Percentiles rank a stretch among this genome's conserved stretches.
Evolutionary conservation across 192 early-diverging fungal species (phyloP).

Genomic region (Linnemannia exigua): DNA sequence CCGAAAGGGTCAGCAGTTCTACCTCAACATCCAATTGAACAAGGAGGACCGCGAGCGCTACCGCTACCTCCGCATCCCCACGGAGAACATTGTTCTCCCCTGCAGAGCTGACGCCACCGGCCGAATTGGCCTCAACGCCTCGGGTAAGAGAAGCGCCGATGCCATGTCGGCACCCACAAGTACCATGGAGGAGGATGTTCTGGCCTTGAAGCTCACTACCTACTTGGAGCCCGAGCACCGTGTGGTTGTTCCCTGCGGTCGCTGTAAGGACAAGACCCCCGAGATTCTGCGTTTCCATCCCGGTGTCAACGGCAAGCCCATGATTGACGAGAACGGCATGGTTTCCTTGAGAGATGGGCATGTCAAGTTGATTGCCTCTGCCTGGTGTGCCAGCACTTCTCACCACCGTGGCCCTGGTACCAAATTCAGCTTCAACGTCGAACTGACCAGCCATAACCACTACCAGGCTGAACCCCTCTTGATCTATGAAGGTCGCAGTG

Average conservation of each 20-base stretch:
- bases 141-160: slow-evolving; percentile 46
- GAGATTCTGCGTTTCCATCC: slow-evolving; percentile 54
- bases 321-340: slow-evolving; percentile 59
- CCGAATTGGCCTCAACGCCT: slow-evolving; percentile 41
- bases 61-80: slow-evolving; percentile 45
- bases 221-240: slow-evolving; percentile 53
- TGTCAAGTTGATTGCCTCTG: slow-evolving; percentile 55
- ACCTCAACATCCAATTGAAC: slow-evolving; percentile 48
- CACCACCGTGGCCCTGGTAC: slow-evolving; percentile 57
- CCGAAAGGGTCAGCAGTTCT: slow-evolving; percentile 58
- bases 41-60: slow-evolving; percentile 43
- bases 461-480: slow-evolving; percentile 41
- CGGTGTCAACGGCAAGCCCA: slow-evolving; percentile 56
- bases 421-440: slow-evolving; percentile 53
- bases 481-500: slow-evolving; percentile 43
- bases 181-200: slow-evolving; percentile 48
- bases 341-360: slow-evolving; percentile 44
- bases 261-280: slow-evolving; percentile 55
- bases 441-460: slow-evolving; percentile 30
- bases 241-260: slow-evolving; percentile 52
- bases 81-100: slow-evolving; percentile 55
- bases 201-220: slow-evolving; percentile 42
- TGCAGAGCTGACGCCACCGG: slow-evolving; percentile 42
- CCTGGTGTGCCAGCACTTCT: slow-evolving; percentile 55
- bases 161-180: slow-evolving; percentile 44